Base-by-base conservation (phyloP, 257 asterid species). In the Solanum lycopersicoides region DNA sequence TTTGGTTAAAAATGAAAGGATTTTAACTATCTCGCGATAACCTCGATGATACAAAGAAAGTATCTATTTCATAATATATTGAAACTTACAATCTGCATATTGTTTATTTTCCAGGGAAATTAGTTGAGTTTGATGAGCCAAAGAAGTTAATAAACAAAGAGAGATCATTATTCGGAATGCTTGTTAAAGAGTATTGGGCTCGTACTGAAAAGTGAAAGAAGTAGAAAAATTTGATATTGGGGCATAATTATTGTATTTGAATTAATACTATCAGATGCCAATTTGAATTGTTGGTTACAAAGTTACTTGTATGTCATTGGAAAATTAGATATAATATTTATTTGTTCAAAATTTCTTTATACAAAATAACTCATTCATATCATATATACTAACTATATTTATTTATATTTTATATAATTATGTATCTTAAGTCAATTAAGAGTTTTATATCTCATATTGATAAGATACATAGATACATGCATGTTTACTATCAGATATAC, bases 61-160 rank as follows among this genome's bases (percentile, higher is more conserved):
- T 32, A 34, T 16, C 25, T 16, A 72, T 34, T 34, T 72, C 45
- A 18, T 72, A 34, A 9, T 18, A 18, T 15, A 8, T 42, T 41
- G 15, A 14, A 44, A 37, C 37, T 77, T 44, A 25, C 63, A 13
- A 25, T 25, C n/a, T 45, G 34, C 72, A 28, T 20, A 68, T 86
- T 69, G 11, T 32, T 35, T 9, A 20, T 86, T 30, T 60, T 74
- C 30, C 76, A 86, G 84, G 88, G 12, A 79, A 18, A 6, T 30
- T 86, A 10, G 84, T 56, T 30, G 88, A 86, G 82, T 72, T 72
- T 86, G 88, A 86, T 39, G 30, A 35, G 8, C 88, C 88, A 35
- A 59, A 79, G 23, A 86, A 73, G 83, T 32, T 86, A 75, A 39
- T 86, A 63, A 80, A 53, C 20, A 86, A 37, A 37, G 68, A 86